These are phyloP conservation scores for Paralagenidium karlingii DNA, from an alignment of 352 stramenopile genomes.

Conservation along the genomic window DNA sequence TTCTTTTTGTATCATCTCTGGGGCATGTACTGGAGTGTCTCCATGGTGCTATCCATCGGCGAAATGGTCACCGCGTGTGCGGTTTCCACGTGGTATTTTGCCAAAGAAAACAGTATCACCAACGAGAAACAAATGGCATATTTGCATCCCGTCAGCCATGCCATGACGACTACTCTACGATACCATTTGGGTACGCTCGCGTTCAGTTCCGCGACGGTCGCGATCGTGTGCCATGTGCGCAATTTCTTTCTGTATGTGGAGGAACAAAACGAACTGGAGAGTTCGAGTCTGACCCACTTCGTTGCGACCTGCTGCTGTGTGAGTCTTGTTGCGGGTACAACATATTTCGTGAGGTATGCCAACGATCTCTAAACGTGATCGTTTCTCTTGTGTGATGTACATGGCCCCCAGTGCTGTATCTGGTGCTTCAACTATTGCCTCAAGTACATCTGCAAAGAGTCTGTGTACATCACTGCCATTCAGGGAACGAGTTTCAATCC, in stretches of 20 bases:
- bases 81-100: slow-evolving; percentile 71
- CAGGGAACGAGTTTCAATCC: slow-evolving; percentile 67
- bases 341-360: no score
- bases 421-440: slow-evolving; percentile 77
- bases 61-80: slow-evolving; percentile 71
- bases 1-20: slow-evolving; percentile 63
- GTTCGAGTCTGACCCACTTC: slow-evolving; percentile 36
- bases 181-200: slow-evolving; percentile 68
- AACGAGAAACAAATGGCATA: slow-evolving; percentile 32
- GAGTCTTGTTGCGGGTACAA: slow-evolving; percentile 14
- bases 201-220: slow-evolving; percentile 40
- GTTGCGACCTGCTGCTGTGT: slow-evolving; percentile 60
- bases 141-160: slow-evolving; percentile 41
- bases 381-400: slow-evolving; percentile 3
- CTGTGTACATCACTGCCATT: slow-evolving; percentile 67
- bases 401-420: slow-evolving; percentile 44
- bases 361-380: background rate
- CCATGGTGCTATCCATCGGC: slow-evolving; percentile 44
- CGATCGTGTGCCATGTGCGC: slow-evolving; percentile 47
- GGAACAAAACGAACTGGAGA: slow-evolving; percentile 69
- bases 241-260: slow-evolving; percentile 74
- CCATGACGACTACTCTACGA: slow-evolving; percentile 35
- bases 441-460: slow-evolving; percentile 78
- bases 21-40: slow-evolving; percentile 72
- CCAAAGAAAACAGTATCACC: slow-evolving; percentile 41